phyloP scores from a whole-genome alignment of 106 monocot genomes.

The Acanthochlamys bracteata region DNA sequence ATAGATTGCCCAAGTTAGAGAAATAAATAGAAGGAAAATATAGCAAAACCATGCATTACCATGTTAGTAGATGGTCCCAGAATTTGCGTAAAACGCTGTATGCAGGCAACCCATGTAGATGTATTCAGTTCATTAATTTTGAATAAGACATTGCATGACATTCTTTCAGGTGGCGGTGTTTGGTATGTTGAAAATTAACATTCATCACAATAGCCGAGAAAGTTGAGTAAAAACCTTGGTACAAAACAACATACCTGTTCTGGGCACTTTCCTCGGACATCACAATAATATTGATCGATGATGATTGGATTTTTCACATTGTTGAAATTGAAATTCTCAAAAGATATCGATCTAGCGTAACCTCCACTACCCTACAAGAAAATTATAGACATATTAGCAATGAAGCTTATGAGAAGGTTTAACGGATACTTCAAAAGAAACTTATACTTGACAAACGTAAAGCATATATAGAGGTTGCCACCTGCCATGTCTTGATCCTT shows the following conservation, averaged over 20 bases:
- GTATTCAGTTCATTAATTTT: too few species aligned
- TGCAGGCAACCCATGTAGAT: too few species aligned
- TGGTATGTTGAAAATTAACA: not conserved
- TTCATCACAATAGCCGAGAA: not conserved
- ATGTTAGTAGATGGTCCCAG: too few species aligned
- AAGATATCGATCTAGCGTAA: not conserved
- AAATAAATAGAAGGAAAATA: not conserved
- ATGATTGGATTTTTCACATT: not conserved
- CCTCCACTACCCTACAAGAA: conserved; percentile 3
- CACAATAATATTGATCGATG: conserved; percentile 14
- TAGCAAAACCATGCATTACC: not conserved
- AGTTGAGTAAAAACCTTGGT: not conserved
- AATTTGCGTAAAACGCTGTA: too few species aligned
- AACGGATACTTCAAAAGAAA: not conserved
- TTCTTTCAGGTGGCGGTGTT: too few species aligned
- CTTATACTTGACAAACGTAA: not conserved
- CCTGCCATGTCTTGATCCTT: conserved; percentile 58
- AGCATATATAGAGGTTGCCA: not conserved
- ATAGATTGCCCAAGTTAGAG: not conserved
- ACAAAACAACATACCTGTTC: not conserved
- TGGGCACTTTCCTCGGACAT: not conserved
- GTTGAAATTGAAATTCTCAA: not conserved
- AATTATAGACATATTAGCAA: not conserved
- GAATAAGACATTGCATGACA: too few species aligned
- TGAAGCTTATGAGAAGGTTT: not conserved